Conservation (phyloP, 2,329 filamentous ascomycete species). For the Arachnomyces sp. region DNA sequence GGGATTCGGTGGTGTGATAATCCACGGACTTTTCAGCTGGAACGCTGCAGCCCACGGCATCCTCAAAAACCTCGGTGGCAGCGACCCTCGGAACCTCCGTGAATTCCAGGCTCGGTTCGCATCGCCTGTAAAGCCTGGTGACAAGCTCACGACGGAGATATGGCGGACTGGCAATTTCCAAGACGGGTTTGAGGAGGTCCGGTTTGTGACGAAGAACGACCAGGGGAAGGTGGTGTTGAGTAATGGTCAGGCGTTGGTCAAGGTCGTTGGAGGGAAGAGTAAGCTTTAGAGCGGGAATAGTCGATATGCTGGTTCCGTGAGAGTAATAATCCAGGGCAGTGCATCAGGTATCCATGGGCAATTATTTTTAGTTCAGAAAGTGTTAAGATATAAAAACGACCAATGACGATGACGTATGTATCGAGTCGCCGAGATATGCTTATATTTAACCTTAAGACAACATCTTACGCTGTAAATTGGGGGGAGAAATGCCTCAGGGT, state of each 20-base stretch:
- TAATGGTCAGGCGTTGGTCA: conserved; percentile 76
- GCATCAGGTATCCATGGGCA: no score
- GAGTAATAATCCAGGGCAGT: no score
- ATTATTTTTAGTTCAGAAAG: neutral
- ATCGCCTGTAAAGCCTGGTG: conserved; percentile 71
- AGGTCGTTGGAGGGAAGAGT: conserved; percentile 51
- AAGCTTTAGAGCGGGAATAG: conserved; percentile 51
- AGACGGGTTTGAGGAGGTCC: conserved; percentile 68
- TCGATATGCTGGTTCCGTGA: no score
- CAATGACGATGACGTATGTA: neutral
- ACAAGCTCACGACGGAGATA: conserved; percentile 70
- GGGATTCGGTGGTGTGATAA: conserved; percentile 83
- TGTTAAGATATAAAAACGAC: neutral
- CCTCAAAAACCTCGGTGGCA: conserved; percentile 62
- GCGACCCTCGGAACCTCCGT: conserved; percentile 70
- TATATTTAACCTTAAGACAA: neutral
- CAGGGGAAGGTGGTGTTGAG: conserved; percentile 77
- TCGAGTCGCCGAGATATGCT: neutral
- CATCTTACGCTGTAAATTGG: no score
- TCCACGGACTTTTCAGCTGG: conserved; percentile 84
- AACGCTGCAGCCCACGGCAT: conserved; percentile 69
- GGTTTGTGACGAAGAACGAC: conserved; percentile 69
- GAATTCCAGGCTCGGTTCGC: conserved; percentile 88
- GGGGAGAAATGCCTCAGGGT: neutral
- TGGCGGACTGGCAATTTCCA: conserved; percentile 62